Conservation (phyloP, 2,329 filamentous ascomycete species). For the Mycocentrospora acerina region DNA sequence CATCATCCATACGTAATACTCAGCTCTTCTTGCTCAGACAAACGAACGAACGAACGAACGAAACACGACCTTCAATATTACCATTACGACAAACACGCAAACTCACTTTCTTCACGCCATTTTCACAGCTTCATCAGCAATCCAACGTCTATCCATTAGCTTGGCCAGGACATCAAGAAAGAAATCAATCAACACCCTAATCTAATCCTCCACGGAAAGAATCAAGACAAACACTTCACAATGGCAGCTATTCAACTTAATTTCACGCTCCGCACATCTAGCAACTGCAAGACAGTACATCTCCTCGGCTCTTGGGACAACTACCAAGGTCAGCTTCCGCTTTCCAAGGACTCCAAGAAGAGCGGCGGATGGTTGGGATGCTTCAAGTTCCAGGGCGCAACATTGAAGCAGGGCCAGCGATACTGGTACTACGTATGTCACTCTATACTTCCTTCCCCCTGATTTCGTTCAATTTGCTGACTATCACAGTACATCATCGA, state of each 20-base stretch:
- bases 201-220: slow-evolving; percentile 25
- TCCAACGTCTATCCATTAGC: slow-evolving; percentile 41
- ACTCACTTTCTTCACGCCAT: slow-evolving; percentile 28
- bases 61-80: too few relatives aligned
- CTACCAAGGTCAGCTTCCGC: slow-evolving; percentile 90
- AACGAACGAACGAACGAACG: slow-evolving; percentile 24
- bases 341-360: slow-evolving; percentile 89
- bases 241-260: slow-evolving; percentile 94
- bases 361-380: slow-evolving; percentile 92
- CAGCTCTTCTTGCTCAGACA: slow-evolving; percentile 54
- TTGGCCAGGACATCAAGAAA: slow-evolving; percentile 37
- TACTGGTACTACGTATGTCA: slow-evolving; percentile 95
- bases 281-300: slow-evolving; percentile 96
- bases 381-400: slow-evolving; percentile 89
- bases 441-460: too few relatives aligned
- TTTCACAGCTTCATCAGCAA: slow-evolving; percentile 39
- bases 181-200: slow-evolving; percentile 27
- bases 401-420: slow-evolving; percentile 82
- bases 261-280: slow-evolving; percentile 93
- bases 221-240: slow-evolving; percentile 33
- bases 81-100: slow-evolving; percentile 34
- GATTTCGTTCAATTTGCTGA: not conserved
- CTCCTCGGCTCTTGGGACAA: slow-evolving; percentile 98
- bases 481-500: slow-evolving; percentile 81
- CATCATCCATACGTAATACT: slow-evolving; percentile 45